phyloP scores from a whole-genome alignment of 1,284 basidiomycete species.

The Apiotrichum montevideense region DNA sequence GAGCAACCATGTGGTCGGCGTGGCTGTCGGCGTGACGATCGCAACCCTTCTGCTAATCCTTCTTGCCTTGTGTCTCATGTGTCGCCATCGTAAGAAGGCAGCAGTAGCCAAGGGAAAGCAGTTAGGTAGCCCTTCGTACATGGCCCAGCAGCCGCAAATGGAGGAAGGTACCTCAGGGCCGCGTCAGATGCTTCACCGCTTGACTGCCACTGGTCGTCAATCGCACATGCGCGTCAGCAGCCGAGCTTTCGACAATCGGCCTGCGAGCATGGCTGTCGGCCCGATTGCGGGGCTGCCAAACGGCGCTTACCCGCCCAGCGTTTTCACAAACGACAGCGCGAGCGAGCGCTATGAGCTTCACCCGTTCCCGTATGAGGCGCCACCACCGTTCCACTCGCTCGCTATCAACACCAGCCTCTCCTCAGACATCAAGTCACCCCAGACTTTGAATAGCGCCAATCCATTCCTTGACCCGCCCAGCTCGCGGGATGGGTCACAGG shows the following conservation, averaged over 20 bases:
- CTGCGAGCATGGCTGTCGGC: neutral
- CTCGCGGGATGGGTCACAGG: neutral
- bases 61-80: slow-evolving; percentile 1
- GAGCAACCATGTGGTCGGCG: slow-evolving; percentile 8
- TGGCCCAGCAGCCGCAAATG: no score
- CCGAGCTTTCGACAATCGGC: neutral
- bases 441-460: neutral
- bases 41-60: slow-evolving; percentile 4
- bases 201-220: neutral
- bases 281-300: neutral
- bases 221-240: neutral
- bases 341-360: neutral
- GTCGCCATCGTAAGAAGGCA: slow-evolving; percentile 4
- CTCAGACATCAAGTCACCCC: neutral
- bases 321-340: neutral
- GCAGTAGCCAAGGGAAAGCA: neutral
- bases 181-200: neutral
- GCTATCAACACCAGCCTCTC: neutral
- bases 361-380: neutral
- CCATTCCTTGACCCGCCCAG: neutral
- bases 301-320: neutral
- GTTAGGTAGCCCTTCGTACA: neutral
- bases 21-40: slow-evolving; percentile 6
- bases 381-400: neutral
- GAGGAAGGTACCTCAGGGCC: neutral